Evolutionary conservation across 2,329 filamentous ascomycete species (phyloP).

Genomic region (Pyrenophora teres): DNA sequence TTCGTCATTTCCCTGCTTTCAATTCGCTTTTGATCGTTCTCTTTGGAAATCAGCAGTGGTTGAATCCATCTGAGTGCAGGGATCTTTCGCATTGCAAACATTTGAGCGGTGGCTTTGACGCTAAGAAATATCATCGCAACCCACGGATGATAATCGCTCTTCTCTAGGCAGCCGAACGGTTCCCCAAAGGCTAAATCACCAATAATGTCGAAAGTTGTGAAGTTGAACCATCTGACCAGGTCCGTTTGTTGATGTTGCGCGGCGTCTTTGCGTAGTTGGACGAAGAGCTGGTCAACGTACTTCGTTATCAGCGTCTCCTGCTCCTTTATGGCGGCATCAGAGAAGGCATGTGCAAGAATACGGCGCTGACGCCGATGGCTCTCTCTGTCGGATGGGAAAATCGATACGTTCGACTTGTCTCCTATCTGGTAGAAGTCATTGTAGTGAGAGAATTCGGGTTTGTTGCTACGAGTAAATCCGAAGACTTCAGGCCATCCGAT

Average conservation of each 20-base stretch:
- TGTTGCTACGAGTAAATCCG: background rate
- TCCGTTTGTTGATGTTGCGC: background rate
- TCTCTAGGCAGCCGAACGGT: background rate
- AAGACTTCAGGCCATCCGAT: constrained; percentile 4
- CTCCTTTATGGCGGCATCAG: background rate
- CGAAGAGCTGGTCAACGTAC: constrained; percentile 1
- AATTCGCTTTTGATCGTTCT: background rate
- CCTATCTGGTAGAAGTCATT: too few relatives aligned
- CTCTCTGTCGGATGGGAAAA: background rate
- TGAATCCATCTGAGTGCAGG: background rate
- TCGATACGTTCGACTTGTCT: background rate
- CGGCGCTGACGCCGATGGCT: constrained; percentile 3
- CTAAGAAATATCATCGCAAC: too few relatives aligned
- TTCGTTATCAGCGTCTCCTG: background rate
- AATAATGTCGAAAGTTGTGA: background rate
- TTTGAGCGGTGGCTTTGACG: too few relatives aligned
- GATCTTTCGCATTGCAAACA: background rate
- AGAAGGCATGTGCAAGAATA: background rate
- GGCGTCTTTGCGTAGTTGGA: background rate
- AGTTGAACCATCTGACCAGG: background rate
- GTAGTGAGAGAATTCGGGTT: background rate
- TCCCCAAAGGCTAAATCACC: constrained; percentile 1
- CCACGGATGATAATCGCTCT: too few relatives aligned
- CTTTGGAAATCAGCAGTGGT: background rate
- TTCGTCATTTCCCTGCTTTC: background rate